A percentile compares a stretch with the other conserved stretches of the same genome.
Conservation (phyloP, 2,329 filamentous ascomycete genomes). For the Verticillium dahliae region DNA sequence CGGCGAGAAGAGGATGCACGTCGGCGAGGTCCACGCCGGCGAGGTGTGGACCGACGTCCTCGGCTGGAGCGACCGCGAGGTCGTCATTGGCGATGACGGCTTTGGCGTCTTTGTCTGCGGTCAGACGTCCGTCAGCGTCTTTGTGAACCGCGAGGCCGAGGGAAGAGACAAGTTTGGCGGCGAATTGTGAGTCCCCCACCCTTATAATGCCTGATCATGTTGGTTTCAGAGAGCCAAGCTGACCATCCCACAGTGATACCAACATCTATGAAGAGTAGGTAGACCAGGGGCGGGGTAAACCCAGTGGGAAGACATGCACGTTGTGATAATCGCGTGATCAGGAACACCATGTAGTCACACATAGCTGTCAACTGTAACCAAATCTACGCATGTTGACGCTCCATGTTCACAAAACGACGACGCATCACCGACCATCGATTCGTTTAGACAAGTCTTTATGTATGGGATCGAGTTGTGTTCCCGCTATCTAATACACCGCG, state of each 20-base stretch:
- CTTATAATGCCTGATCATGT: background rate
- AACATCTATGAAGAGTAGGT: slow-evolving; percentile 19
- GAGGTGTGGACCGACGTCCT: slow-evolving; percentile 61
- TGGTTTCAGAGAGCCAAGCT: background rate
- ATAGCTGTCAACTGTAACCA: too few relatives aligned
- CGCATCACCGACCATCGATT: background rate
- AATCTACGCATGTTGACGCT: too few relatives aligned
- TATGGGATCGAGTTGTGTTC: background rate
- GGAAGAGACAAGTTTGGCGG: slow-evolving; percentile 36
- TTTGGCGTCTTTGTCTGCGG: slow-evolving; percentile 52
- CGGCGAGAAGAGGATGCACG: slow-evolving; percentile 53
- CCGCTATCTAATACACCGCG: background rate
- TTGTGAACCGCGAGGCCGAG: slow-evolving; percentile 48
- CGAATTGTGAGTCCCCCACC: slow-evolving; percentile 28
- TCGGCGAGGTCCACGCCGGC: slow-evolving; percentile 51
- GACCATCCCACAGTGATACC: slow-evolving; percentile 14
- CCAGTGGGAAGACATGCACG: background rate
- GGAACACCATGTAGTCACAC: too few relatives aligned
- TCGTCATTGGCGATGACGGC: slow-evolving; percentile 54
- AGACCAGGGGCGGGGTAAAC: background rate
- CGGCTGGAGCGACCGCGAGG: slow-evolving; percentile 45
- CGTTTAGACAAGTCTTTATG: background rate
- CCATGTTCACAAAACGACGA: too few relatives aligned
- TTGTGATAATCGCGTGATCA: too few relatives aligned
- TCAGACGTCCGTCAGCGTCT: slow-evolving; percentile 50